A percentile compares a stretch with the other conserved stretches of the same genome.
Evolutionary conservation across 768 basidiomycete genomes (phyloP).

Genomic region (Gloeophyllum trabeum): DNA sequence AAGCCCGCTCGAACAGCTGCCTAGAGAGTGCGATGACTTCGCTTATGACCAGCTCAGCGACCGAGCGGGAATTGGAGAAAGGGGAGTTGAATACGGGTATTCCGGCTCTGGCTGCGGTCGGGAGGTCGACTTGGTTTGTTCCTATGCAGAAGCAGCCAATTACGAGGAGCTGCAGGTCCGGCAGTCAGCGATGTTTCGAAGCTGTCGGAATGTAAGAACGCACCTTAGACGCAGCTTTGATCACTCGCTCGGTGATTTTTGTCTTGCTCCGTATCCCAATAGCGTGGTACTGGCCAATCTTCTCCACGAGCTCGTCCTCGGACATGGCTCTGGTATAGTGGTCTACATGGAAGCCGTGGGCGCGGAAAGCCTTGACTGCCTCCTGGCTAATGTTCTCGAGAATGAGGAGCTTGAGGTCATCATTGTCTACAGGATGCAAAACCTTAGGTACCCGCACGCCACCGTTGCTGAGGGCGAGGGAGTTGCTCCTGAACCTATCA

Average conservation of each 20-base stretch:
- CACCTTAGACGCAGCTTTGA: slow-evolving; percentile 82
- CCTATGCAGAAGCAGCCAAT: slow-evolving; percentile 99
- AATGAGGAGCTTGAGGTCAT: slow-evolving; percentile 69
- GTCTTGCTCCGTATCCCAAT: slow-evolving; percentile 98
- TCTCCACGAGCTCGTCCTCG: slow-evolving; percentile 88
- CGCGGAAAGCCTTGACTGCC: slow-evolving; percentile 69
- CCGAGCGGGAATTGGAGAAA: slow-evolving; percentile 97
- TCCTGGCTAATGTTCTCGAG: slow-evolving; percentile 94
- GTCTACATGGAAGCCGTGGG: slow-evolving; percentile 87
- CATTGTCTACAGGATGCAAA: slow-evolving; percentile 76
- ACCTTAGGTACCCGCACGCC: slow-evolving; percentile 48
- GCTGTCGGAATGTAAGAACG: slow-evolving; percentile 9
- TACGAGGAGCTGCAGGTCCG: slow-evolving; percentile 63
- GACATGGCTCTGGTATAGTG: slow-evolving; percentile 75
- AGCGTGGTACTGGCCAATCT: slow-evolving; percentile 79
- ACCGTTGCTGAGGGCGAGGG: slow-evolving; percentile 8
- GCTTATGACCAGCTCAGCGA: slow-evolving; percentile 93
- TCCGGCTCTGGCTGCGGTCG: slow-evolving; percentile 72
- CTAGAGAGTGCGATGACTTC: slow-evolving; percentile 92
- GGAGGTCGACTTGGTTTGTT: slow-evolving; percentile 93
- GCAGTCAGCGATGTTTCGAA: background rate
- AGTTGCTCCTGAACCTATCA: slow-evolving; percentile 15
- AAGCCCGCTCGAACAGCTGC: slow-evolving; percentile 81
- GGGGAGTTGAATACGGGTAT: slow-evolving; percentile 99
- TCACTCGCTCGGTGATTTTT: slow-evolving; percentile 83